Conservation (phyloP, 164 flowering plant genomes). For the Chimonanthus praecox region DNA sequence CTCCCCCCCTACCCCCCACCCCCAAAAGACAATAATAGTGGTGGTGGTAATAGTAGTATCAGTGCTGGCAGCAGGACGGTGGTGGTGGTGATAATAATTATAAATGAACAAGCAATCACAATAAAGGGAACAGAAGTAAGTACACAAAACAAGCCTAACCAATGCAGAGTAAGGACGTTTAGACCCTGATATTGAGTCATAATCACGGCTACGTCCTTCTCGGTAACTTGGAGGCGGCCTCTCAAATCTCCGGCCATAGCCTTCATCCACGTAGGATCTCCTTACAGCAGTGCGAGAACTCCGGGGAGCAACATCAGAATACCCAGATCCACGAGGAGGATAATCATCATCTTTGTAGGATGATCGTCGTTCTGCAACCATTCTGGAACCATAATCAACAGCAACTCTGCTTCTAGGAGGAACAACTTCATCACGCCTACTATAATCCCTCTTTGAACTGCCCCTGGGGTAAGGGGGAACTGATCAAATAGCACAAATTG, state of each 20-base stretch:
- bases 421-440: slow-evolving; percentile 59
- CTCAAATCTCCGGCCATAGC: slow-evolving; percentile 72
- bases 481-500: no score
- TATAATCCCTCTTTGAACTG: slow-evolving; percentile 73
- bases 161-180: slow-evolving; percentile 77
- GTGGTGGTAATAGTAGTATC: no score
- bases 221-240: slow-evolving; percentile 62
- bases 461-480: neutral
- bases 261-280: slow-evolving; percentile 68
- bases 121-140: neutral
- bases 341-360: slow-evolving; percentile 70
- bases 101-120: no score
- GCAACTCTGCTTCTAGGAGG: slow-evolving; percentile 65
- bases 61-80: no score
- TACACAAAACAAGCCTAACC: neutral
- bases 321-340: slow-evolving; percentile 59
- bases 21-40: no score
- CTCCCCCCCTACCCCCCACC: no score
- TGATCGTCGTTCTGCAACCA: slow-evolving; percentile 50
- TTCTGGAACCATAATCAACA: slow-evolving; percentile 67
- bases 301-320: slow-evolving; percentile 52
- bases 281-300: slow-evolving; percentile 49
- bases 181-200: slow-evolving; percentile 71
- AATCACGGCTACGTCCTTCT: slow-evolving; percentile 73
- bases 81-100: no score